Evolutionary conservation across 106 monocot genomes (phyloP), one percentile per base, ranked within the genome.

Genomic region (Dendrobium officinale): DNA sequence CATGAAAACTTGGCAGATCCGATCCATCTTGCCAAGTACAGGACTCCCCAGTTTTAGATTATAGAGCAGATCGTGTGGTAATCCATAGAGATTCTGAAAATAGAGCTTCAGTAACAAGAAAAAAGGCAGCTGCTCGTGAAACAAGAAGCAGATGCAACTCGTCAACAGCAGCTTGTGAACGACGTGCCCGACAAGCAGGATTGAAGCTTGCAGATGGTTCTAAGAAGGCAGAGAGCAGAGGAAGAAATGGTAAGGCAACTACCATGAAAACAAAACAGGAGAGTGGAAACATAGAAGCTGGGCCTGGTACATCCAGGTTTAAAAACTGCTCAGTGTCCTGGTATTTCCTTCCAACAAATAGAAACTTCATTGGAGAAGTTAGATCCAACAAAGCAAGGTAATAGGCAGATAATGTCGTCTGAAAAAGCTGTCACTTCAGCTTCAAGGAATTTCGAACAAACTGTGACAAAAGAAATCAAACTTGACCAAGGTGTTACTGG

Each of bases 121-220:
- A 90, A 81, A 95, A 88, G 29, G 91, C 89, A 51, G 90, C 88
- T 82, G 93, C 91, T 80, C 90, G 91, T 82, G 92, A 92, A 84
- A 83, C 92, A 73, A 92, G 84, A 70, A 88, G 75, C 31, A 81
- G 84, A 75, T 83, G 83, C 67, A 84, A 47, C 83, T 77, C 86
- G 55, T 68, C 80, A 31, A 89, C 89, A 33, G 89, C 88, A 74
- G 87, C 84, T 55, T 81, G 75, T 78, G 89, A 86, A 82, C 79
- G 86, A 5, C 86, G 86, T 83, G 88, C 90, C 75, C 82, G 87
- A 37, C 82, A 86, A 79, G 81, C 94, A 72, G 87, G 78, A 77
- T 44, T 80, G 66, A 85, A 89, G 79, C 81, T 82, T 42, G 72
- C 51, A 70, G 85, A 85, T 76, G 79, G 56, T 40, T 67, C 42